Evolutionary conservation across 1,284 basidiomycete genomes (phyloP), one percentile per base, ranked within the genome.

Genomic region (Phylloboletellus chloephorus): DNA sequence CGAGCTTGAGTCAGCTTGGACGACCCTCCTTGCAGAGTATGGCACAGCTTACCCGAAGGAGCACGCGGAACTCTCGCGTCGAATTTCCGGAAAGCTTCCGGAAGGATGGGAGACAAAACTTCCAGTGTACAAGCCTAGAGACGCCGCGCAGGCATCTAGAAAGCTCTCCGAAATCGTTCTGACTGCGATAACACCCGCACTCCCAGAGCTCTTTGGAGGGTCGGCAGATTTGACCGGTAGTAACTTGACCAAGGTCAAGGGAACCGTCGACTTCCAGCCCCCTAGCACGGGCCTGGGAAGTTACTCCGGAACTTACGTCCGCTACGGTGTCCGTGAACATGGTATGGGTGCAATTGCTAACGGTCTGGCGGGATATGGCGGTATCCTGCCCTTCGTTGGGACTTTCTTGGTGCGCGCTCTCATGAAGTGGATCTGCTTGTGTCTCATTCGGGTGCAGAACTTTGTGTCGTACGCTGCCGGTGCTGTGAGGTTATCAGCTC

Each of bases 281-380:
- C 86, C 88, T 15, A 84, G 76, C 66, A 91, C 88, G 31, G 79
- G 79, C 32, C 76, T 96, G 39, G 93, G 93, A 48, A 74, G 67
- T 52, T 96, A 92, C 67, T 69, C 79, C 47, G 93, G 93, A 46
- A 88, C 84, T 40, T 96, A 97, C 67, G 81, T 97, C 64, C 88
- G 91, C 44, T 97, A 88, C 69, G 93, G 93, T 81, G 92, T 97
- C 46, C 89, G 93, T 68, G 93, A 97, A 69, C 93, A 97, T 67
- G 93, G 76, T 57, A 97, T 97, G 93, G 89, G 86, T 58, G 93
- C 93, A 49, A 91, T 96, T 61, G 89, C 85, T 58, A 95, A 95
- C 66, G 91, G 91, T 66, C 65, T 95, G 49, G 67, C 73, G 52
- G 91, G 90, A 12, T 95, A 93, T 66, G 88, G 88, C 40, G 85